Evolutionary conservation across 2,329 filamentous ascomycete species (phyloP).

Genomic region (Amphichorda felina): DNA sequence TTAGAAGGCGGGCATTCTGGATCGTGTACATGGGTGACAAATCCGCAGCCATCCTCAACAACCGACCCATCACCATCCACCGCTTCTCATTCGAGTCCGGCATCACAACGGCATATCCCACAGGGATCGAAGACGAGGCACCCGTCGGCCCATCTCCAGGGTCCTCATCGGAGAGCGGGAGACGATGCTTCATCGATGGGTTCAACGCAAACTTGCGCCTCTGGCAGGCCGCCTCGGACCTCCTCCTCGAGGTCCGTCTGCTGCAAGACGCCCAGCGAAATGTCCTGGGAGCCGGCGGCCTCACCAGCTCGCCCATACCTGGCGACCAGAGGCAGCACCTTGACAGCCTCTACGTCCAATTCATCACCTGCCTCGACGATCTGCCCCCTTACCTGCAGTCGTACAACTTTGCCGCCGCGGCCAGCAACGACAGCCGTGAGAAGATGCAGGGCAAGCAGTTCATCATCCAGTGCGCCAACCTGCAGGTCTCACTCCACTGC

Average conservation of each 20-base stretch:
- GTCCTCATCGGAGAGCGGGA: background rate
- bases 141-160: slow-evolving; percentile 7
- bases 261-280: slow-evolving; percentile 13
- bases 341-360: slow-evolving; percentile 22
- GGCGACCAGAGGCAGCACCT: slow-evolving; percentile 17
- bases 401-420: slow-evolving; percentile 10
- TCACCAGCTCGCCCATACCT: slow-evolving; percentile 6
- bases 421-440: slow-evolving; percentile 2
- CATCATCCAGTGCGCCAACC: slow-evolving; percentile 25
- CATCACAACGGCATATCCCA: slow-evolving; percentile 22
- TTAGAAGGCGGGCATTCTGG: slow-evolving; percentile 23
- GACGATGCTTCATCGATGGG: slow-evolving; percentile 19
- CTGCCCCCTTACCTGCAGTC: slow-evolving; percentile 22
- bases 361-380: slow-evolving; percentile 26
- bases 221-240: slow-evolving; percentile 26
- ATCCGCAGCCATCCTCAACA: slow-evolving; percentile 24
- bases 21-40: slow-evolving; percentile 27
- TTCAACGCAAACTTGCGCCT: slow-evolving; percentile 29
- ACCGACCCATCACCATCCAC: slow-evolving; percentile 29
- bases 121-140: slow-evolving; percentile 16
- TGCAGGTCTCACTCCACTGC: slow-evolving; percentile 27
- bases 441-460: slow-evolving; percentile 16
- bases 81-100: slow-evolving; percentile 31
- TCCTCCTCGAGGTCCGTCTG: slow-evolving; percentile 22
- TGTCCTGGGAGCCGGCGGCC: background rate